phyloP scores from a whole-genome alignment of 148 eudicot genomes.

The Cornus controversa region DNA sequence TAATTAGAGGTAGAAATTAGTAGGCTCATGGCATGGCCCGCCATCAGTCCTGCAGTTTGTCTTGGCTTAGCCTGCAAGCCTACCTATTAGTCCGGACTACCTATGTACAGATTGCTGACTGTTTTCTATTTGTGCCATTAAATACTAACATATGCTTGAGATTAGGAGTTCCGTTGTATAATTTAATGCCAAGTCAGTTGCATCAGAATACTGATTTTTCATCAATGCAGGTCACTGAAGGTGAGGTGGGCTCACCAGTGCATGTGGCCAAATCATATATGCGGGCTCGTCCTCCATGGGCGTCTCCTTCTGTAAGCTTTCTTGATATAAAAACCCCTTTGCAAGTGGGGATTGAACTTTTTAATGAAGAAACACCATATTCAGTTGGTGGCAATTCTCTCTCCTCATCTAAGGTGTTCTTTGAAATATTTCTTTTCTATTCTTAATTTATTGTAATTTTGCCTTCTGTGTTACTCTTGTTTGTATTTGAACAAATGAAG shows the following conservation, averaged over 20 bases:
- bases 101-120: no score
- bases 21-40: no score
- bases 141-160: no score
- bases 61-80: no score
- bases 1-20: no score
- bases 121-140: no score
- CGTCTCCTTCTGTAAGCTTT: constrained; percentile 47
- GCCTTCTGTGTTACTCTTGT: background rate
- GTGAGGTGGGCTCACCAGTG: constrained; percentile 63
- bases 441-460: background rate
- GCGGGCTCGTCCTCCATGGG: constrained; percentile 79
- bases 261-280: constrained; percentile 85
- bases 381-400: constrained; percentile 43
- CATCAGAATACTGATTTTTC: background rate
- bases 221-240: constrained; percentile 41
- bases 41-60: no score
- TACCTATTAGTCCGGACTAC: no score
- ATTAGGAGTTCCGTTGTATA: no score
- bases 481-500: background rate
- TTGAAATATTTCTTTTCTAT: background rate
- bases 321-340: constrained; percentile 49
- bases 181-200: no score
- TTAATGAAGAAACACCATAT: constrained; percentile 45
- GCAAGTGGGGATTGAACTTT: constrained; percentile 27
- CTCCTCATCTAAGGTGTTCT: constrained; percentile 35